Evolutionary conservation across 345 rosid genomes (phyloP), one percentile per base, ranked within the genome.

Genomic region (Balakata baccata): DNA sequence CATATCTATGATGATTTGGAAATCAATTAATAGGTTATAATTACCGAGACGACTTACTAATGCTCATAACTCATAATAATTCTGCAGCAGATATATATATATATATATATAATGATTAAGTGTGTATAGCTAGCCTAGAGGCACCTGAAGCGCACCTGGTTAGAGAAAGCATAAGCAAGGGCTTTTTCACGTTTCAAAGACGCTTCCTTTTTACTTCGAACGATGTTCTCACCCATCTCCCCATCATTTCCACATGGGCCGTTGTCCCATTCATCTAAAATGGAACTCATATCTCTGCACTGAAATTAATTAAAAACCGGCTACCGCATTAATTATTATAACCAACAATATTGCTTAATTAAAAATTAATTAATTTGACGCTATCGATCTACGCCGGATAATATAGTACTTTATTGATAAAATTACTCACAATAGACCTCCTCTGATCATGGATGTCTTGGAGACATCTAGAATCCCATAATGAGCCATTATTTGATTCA

Each of bases 131-230:
- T 29, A 29, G 34, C 34, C 34, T 29, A 29, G 34, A 2, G 7
- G 57, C 51, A 41, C 18, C 9, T 18, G 11, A 37, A 59, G 52
- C 46, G 73, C 12, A 88, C 98, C 98, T 89, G 96, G 80, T 78
- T 85, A 83, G 74, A 78, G n/a, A 69, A 78, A 43, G 81, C 74
- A 64, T 78, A 74, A 47, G 78, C 77, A 0, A 69, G 74, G 3
- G 78, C 78, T n/a, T 69, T 78, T 63, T 78, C 77, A 3, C 81
- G 81, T 61, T 68, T 78, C 52, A 78, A 53, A 2, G 81, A 70
- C 37, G 77, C 81, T 72, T 72, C 77, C 69, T 73, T 72, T 63
- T 62, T 67, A 29, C 25, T 62, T 43, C 63, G 56, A 52, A 68
- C 54, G 70, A 86, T 74, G 47, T 76, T 81, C 63, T 88, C 82